Evolutionary conservation across 805 yeast genomes (phyloP).

Genomic region (Teunomyces lycoperdinae): DNA sequence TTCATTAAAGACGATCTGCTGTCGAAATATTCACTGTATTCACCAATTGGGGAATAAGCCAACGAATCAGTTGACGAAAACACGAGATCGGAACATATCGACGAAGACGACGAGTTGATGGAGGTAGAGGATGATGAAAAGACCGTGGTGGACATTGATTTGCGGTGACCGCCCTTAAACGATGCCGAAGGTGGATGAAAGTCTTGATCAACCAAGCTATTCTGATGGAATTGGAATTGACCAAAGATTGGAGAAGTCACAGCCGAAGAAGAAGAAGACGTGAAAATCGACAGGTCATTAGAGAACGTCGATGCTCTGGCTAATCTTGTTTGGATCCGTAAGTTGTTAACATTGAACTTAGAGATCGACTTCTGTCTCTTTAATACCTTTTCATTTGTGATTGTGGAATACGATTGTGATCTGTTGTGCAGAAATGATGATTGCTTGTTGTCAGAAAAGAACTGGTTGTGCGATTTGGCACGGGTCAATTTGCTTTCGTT

Average conservation of each 20-base stretch:
- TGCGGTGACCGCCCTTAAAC: constrained; percentile 17
- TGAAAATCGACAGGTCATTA: constrained; percentile 18
- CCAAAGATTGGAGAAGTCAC: constrained; percentile 3
- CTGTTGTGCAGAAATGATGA: constrained; percentile 16
- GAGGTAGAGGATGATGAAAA: constrained; percentile 22
- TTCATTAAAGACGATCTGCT: constrained; percentile 9
- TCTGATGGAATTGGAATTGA: background rate
- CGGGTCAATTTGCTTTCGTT: constrained; percentile 41
- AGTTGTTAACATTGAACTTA: constrained; percentile 8
- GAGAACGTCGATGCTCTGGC: constrained; percentile 27
- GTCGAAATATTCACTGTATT: constrained; percentile 24
- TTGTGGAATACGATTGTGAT: constrained; percentile 29
- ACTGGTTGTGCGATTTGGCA: constrained; percentile 33
- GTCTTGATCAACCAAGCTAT: constrained; percentile 12
- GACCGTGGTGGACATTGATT: constrained; percentile 15
- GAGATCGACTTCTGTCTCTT: constrained; percentile 28
- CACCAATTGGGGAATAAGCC: constrained; percentile 21
- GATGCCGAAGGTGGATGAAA: constrained; percentile 29
- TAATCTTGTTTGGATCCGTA: constrained; percentile 11
- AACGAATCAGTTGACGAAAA: constrained; percentile 30
- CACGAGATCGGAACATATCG: constrained; percentile 24
- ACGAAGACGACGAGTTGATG: constrained; percentile 29
- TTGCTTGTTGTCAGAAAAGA: constrained; percentile 5
- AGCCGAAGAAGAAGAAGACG: constrained; percentile 9
- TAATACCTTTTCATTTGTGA: constrained; percentile 27